Conservation (phyloP, 441 rosid species). For the Erysimum cheiri region DNA sequence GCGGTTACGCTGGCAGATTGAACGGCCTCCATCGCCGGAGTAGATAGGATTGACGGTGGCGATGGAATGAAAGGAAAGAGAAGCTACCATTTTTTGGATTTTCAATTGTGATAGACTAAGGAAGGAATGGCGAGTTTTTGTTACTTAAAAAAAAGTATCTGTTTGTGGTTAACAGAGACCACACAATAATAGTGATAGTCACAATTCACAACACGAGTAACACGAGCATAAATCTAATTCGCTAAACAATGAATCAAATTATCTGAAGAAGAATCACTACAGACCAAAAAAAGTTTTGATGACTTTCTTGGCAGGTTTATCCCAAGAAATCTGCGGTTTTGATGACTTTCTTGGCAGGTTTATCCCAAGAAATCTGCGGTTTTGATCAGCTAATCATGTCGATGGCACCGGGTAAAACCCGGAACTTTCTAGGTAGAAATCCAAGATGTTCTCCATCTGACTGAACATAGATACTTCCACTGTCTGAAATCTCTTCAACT, state of each 20-base stretch:
- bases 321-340: conserved; percentile 5
- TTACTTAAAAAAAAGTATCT: conserved; percentile 11
- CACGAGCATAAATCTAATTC: conserved; percentile 30
- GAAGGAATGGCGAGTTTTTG: background rate
- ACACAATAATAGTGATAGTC: conserved; percentile 17
- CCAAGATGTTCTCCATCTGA: conserved; percentile 98
- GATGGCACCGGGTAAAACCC: conserved; percentile 71
- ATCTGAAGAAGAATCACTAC: conserved; percentile 25
- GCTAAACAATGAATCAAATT: conserved; percentile 37
- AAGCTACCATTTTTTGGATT: conserved; percentile 50
- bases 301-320: background rate
- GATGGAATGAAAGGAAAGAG: conserved; percentile 45
- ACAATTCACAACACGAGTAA: conserved; percentile 20
- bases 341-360: conserved; percentile 1
- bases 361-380: background rate
- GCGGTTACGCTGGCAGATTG: conserved; percentile 28
- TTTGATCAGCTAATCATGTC: conserved; percentile 70
- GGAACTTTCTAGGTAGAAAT: conserved; percentile 81
- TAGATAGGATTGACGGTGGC: conserved; percentile 38
- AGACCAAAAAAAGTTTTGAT: background rate
- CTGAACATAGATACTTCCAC: conserved; percentile 72
- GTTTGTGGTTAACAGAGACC: conserved; percentile 31
- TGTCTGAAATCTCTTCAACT: conserved; percentile 70
- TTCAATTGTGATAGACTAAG: background rate
- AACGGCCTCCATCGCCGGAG: conserved; percentile 29